phyloP scores from a whole-genome alignment of 495 filamentous ascomycete genomes.

The Amniculicola lignicola region DNA sequence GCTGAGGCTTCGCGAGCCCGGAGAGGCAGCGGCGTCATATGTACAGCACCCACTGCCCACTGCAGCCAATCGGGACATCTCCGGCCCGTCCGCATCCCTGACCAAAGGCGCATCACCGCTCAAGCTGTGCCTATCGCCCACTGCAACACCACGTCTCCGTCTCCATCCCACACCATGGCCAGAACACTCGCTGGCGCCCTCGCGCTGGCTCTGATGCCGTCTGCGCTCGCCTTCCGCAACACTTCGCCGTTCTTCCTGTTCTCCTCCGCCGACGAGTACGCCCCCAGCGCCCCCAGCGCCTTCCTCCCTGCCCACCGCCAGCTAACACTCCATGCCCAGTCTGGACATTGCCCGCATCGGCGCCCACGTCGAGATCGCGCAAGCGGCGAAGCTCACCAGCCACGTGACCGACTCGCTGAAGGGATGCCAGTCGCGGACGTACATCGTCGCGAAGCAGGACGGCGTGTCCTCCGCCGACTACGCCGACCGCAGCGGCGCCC shows the following conservation, averaged over 20 bases:
- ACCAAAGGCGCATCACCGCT: not conserved
- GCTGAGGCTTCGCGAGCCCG: not conserved
- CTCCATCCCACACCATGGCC: slow-evolving; percentile 20
- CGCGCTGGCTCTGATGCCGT: slow-evolving; percentile 55
- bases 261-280: slow-evolving; percentile 72
- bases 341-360: slow-evolving; percentile 4
- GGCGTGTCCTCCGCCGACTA: slow-evolving; percentile 69
- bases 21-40: not conserved
- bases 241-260: slow-evolving; percentile 84
- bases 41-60: too few relatives aligned
- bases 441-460: slow-evolving; percentile 78
- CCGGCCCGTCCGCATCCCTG: not conserved
- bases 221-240: slow-evolving; percentile 70
- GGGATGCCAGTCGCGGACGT: slow-evolving; percentile 69
- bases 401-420: slow-evolving; percentile 49
- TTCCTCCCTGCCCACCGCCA: not conserved
- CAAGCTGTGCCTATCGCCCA: not conserved
- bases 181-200: slow-evolving; percentile 49
- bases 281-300: slow-evolving; percentile 16
- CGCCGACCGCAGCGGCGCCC: slow-evolving; percentile 35
- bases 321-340: slow-evolving; percentile 22
- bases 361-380: slow-evolving; percentile 11
- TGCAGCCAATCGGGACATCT: too few relatives aligned
- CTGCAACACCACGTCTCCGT: not conserved
- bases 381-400: slow-evolving; percentile 14